phyloP scores from a whole-genome alignment of 2,329 filamentous ascomycete species.

The Amesomyces nigricolor region DNA sequence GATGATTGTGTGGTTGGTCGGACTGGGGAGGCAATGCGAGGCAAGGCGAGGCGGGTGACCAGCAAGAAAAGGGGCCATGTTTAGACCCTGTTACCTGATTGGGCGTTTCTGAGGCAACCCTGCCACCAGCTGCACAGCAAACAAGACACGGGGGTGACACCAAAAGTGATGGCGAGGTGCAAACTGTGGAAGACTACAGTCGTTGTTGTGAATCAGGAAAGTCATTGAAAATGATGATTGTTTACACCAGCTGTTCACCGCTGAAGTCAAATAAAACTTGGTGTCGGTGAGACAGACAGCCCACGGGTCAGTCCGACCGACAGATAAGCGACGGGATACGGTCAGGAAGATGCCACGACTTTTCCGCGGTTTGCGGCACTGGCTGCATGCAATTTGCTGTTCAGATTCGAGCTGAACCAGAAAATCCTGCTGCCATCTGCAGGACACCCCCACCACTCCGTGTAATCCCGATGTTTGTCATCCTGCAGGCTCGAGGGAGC shows the following conservation, averaged over 20 bases:
- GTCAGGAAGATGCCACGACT: background rate
- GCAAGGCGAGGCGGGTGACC: background rate
- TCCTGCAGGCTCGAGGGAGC: background rate
- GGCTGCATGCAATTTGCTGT: background rate
- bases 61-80: constrained; percentile 12
- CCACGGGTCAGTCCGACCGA: background rate
- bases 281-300: background rate
- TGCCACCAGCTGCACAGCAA: background rate
- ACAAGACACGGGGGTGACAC: background rate
- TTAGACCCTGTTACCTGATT: constrained; percentile 17
- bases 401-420: background rate
- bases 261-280: too few species aligned
- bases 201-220: background rate
- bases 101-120: constrained; percentile 26
- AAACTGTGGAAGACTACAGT: background rate
- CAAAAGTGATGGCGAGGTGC: background rate
- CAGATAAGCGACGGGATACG: background rate
- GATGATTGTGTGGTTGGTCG: background rate
- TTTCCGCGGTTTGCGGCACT: background rate
- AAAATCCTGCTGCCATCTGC: background rate
- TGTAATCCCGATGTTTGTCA: background rate
- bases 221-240: too few species aligned
- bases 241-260: too few species aligned
- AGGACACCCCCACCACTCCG: background rate
- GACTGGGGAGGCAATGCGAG: background rate